A percentile compares a stretch with the other conserved stretches of the same genome.
Conservation (phyloP, 129 eudicot genomes). For the Pseudognaphalium luteoalbum region DNA sequence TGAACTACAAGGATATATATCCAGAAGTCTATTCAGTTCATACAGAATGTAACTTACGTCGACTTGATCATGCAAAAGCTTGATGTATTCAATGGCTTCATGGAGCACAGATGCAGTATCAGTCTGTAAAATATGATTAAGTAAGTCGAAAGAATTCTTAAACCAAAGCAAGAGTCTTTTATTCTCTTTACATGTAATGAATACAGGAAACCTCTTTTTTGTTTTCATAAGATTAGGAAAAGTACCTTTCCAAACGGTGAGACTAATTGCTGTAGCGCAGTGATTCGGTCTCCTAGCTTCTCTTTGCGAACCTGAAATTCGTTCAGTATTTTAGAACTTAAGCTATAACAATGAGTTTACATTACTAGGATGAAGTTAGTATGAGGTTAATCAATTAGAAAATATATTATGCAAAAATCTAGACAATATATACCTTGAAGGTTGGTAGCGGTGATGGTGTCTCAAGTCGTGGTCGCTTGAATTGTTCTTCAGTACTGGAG, state of each 20-base stretch:
- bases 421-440: constrained; percentile 54
- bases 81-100: constrained; percentile 90
- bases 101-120: constrained; percentile 98
- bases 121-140: constrained; percentile 51
- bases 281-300: constrained; percentile 91
- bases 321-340: background rate
- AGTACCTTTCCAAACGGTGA: constrained; percentile 96
- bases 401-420: background rate
- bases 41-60: constrained; percentile 39
- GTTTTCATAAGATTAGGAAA: background rate
- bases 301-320: constrained; percentile 76
- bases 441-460: constrained; percentile 91
- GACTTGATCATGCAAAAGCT: constrained; percentile 91
- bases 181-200: background rate
- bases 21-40: background rate
- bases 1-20: background rate
- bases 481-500: constrained; percentile 32
- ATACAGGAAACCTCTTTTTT: too few relatives aligned
- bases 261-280: constrained; percentile 92
- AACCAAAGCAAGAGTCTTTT: constrained; percentile 8
- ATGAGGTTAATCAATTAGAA: too few relatives aligned
- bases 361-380: too few relatives aligned
- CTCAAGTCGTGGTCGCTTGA: constrained; percentile 65
- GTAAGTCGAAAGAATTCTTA: background rate
- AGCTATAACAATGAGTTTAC: background rate